A percentile compares a stretch with the other conserved stretches of the same genome.
phyloP scores from a whole-genome alignment of 495 filamentous ascomycete genomes.

The Penicillium parvum region DNA sequence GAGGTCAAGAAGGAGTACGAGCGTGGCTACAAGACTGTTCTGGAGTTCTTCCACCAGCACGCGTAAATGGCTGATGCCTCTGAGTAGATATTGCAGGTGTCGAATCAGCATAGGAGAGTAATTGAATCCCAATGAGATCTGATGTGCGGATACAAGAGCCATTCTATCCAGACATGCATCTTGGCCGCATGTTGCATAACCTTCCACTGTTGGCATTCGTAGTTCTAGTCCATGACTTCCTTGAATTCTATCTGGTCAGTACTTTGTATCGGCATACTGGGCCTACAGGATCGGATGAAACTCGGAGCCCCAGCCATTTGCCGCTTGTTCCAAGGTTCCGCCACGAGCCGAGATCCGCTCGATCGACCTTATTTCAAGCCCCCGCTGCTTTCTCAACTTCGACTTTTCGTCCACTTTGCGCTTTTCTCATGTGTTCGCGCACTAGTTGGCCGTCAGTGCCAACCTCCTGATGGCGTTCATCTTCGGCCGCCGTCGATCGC shows the following conservation, averaged over 20 bases:
- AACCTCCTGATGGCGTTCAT: constrained; percentile 18
- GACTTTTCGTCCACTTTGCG: neutral
- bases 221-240: too few species aligned
- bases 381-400: neutral
- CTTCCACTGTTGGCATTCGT: too few species aligned
- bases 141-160: too few species aligned
- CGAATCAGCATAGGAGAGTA: too few species aligned
- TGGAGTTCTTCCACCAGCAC: constrained; percentile 74
- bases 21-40: constrained; percentile 67
- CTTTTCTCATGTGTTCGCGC: neutral
- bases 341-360: constrained; percentile 18
- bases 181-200: too few species aligned
- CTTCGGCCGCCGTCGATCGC: constrained; percentile 22
- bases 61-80: constrained; percentile 45
- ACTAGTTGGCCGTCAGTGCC: neutral
- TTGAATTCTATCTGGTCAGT: too few species aligned
- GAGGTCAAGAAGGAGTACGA: constrained; percentile 72
- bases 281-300: constrained; percentile 6
- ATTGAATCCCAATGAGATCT: too few species aligned
- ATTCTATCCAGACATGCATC: too few species aligned
- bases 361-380: constrained; percentile 7
- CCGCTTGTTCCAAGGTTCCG: constrained; percentile 14
- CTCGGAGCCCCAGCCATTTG: constrained; percentile 11
- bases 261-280: too few species aligned
- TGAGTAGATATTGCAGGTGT: too few species aligned